Base-by-base conservation (phyloP, 306 rosid genomes). In the Crotalaria pallida region DNA sequence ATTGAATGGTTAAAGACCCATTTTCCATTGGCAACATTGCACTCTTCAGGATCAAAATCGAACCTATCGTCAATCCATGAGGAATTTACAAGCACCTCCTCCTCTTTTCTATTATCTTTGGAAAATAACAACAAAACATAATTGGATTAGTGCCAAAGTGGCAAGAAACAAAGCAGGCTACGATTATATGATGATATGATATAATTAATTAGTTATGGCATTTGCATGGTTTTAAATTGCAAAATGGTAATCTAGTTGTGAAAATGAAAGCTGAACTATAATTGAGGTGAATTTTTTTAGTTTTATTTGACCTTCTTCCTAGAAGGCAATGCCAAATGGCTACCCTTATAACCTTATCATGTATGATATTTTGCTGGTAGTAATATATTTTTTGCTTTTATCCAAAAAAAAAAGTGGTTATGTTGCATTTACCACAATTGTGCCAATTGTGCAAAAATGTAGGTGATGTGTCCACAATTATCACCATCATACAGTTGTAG, bases 1-100 rank as follows among this genome's bases (percentile, higher is more conserved):
- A 86, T 79, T 18, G 97, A 85, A 58, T 79, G 51, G 77, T 94
- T 88, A 69, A 83, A 88, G 9, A 94, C 92, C 97, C 99, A 91
- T 83, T 87, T 89, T 15, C 99, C 99, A 47, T 80, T 82, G 1
- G 88, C 97, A 55, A 89, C 88, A 38, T 80, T 89, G 81, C 97
- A 94, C 55, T 94, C 97, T 51, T 89, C 90, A 0, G 96, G 84
- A 41, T 94, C 97, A 64, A 94, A 94, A 34, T 82, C 97, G 15
- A 94, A 94, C 80, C 99, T 84, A 60, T 89, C 99, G 74, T 94
- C 99, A 18, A 76, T 60, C 29, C 87, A 5, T 8, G 90, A 67
- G 66, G 75, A 84, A 27, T 70, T 78, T 26, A 17, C 48, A 43
- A 15, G 27, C 15, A 81, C 77, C 17, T 83, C 85, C 62, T 85